A percentile compares a stretch with the other conserved stretches of the same genome.
Conservation (phyloP, 257 asterid species). For the Mitragyna speciosa region DNA sequence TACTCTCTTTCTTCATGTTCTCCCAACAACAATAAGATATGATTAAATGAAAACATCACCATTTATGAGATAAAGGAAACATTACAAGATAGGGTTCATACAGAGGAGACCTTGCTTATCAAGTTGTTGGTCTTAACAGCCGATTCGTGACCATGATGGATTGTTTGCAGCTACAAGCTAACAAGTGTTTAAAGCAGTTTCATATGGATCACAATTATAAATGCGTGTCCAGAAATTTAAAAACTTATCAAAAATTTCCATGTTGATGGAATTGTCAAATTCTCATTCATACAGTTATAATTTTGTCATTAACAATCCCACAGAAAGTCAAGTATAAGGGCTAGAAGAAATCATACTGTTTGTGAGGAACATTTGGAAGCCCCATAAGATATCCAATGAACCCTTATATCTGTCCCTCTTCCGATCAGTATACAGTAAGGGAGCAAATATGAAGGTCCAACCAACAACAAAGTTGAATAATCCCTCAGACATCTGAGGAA, state of each 20-base stretch:
- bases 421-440: slow-evolving; percentile 79
- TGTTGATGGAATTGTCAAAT: background rate
- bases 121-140: background rate
- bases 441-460: slow-evolving; percentile 92
- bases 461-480: slow-evolving; percentile 91
- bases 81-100: background rate
- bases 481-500: slow-evolving; percentile 83
- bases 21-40: no score
- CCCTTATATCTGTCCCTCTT: slow-evolving; percentile 71
- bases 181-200: background rate
- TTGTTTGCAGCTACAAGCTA: background rate
- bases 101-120: background rate
- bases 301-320: background rate
- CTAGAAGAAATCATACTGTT: slow-evolving; percentile 58
- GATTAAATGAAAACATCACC: no score
- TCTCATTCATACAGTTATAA: background rate
- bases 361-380: slow-evolving; percentile 90
- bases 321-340: slow-evolving; percentile 3
- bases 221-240: background rate
- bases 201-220: background rate
- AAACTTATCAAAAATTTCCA: background rate
- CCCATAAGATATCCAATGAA: slow-evolving; percentile 79
- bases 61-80: background rate
- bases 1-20: no score
- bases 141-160: no score